Percentiles rank a stretch among this genome's conserved stretches.
These are phyloP conservation scores for Pseudisothecium myosuroides DNA, from an alignment of 225 moss, liverwort and hornwort genomes.

Conservation along the genomic window DNA sequence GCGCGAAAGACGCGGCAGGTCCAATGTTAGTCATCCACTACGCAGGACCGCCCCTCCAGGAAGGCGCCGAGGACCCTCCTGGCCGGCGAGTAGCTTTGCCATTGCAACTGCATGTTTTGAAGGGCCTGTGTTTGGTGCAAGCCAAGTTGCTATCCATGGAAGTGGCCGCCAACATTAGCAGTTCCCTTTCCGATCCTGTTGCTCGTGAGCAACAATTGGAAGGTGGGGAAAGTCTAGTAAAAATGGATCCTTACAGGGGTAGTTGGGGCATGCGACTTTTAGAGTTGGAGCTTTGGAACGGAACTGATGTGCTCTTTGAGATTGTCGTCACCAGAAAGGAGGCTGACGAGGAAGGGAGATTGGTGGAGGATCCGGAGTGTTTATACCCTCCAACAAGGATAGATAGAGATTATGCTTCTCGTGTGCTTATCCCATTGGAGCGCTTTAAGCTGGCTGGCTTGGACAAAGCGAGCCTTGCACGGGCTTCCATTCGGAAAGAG, in stretches of 20 bases:
- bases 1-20: constrained; percentile 55
- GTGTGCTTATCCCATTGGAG: constrained; percentile 87
- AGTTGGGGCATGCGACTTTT: constrained; percentile 95
- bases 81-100: constrained; percentile 85
- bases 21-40: constrained; percentile 96
- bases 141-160: constrained; percentile 94
- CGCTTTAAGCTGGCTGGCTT: constrained; percentile 83
- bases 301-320: constrained; percentile 93
- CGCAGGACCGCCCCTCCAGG: constrained; percentile 57
- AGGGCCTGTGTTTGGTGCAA: constrained; percentile 80
- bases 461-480: constrained; percentile 74
- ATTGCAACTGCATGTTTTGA: constrained; percentile 81
- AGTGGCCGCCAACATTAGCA: constrained; percentile 93
- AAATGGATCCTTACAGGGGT: constrained; percentile 95
- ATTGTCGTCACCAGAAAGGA: constrained; percentile 72
- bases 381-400: constrained; percentile 86
- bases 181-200: constrained; percentile 59
- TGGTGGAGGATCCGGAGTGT: constrained; percentile 62
- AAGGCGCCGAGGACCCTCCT: constrained; percentile 61
- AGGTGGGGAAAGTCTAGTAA: constrained; percentile 49
- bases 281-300: constrained; percentile 95
- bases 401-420: constrained; percentile 94
- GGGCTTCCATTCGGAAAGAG: constrained; percentile 62
- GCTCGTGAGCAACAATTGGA: constrained; percentile 21
- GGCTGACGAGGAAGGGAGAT: constrained; percentile 19